Evolutionary conservation across 305 asterid species (phyloP).

Genomic region (Caryopteris hybrid): DNA sequence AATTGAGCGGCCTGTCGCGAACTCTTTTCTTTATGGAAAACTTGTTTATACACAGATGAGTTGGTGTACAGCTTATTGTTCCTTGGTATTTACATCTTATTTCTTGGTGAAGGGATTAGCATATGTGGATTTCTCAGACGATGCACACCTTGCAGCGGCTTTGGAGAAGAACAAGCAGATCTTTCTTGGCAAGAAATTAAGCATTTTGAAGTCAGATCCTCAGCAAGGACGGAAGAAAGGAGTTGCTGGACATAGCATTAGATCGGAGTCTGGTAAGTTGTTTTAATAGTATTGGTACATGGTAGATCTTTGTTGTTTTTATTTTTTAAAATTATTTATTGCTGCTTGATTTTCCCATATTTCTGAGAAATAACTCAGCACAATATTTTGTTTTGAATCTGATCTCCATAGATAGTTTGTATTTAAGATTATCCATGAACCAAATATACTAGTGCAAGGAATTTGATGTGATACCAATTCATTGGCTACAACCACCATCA

Average conservation of each 20-base stretch:
- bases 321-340: neutral
- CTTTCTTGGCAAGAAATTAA: slow-evolving; percentile 58
- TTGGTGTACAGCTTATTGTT: neutral
- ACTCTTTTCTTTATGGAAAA: neutral
- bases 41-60: neutral
- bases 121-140: slow-evolving; percentile 84
- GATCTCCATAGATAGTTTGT: neutral
- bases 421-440: neutral
- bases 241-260: slow-evolving; percentile 26
- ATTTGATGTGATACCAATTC: neutral
- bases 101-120: slow-evolving; percentile 67
- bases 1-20: neutral
- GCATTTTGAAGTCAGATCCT: slow-evolving; percentile 75
- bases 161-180: slow-evolving; percentile 61
- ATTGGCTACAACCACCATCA: neutral
- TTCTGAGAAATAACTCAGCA: neutral
- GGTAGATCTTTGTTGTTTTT: neutral
- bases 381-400: neutral
- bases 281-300: neutral
- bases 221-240: slow-evolving; percentile 50
- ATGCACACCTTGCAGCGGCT: slow-evolving; percentile 72
- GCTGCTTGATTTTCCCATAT: neutral
- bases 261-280: slow-evolving; percentile 38
- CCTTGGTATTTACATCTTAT: slow-evolving; percentile 19
- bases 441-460: too few species aligned